Conservation (phyloP, 1,139 yeast species). For the Diutina scorzettiae region DNA sequence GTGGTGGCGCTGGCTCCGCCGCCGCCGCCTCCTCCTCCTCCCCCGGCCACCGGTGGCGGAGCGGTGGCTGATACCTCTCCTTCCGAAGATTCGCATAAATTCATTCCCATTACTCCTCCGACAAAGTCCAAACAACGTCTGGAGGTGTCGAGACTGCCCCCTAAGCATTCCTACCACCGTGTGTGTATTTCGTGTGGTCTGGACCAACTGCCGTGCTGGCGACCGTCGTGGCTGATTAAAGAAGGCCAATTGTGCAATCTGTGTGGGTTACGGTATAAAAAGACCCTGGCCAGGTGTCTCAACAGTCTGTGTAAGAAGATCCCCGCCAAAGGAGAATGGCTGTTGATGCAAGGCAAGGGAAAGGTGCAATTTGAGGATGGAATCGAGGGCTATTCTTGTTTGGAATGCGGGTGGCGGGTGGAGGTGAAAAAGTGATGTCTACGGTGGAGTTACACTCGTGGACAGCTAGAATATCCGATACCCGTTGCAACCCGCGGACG, state of each 20-base stretch:
- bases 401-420: constrained; percentile 50
- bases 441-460: no score
- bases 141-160: constrained; percentile 26
- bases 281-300: constrained; percentile 84
- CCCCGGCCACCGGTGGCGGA: background rate
- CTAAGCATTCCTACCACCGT: constrained; percentile 26
- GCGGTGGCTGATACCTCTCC: no score
- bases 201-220: constrained; percentile 94
- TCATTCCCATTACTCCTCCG: constrained; percentile 36
- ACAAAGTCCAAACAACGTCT: constrained; percentile 21
- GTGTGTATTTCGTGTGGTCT: constrained; percentile 87
- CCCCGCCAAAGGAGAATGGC: constrained; percentile 95
- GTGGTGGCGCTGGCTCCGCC: background rate
- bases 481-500: no score
- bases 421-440: constrained; percentile 20
- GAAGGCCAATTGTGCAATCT: constrained; percentile 94
- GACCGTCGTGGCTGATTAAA: constrained; percentile 87
- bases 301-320: constrained; percentile 67
- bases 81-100: constrained; percentile 8
- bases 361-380: constrained; percentile 31
- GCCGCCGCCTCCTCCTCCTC: background rate
- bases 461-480: no score
- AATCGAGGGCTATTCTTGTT: constrained; percentile 42
- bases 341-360: constrained; percentile 70
- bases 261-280: constrained; percentile 89